Percentiles rank a stretch among this genome's conserved stretches.
These are phyloP conservation scores for Priceomyces fermenticarens DNA, from an alignment of 805 yeast species.

Conservation along the genomic window DNA sequence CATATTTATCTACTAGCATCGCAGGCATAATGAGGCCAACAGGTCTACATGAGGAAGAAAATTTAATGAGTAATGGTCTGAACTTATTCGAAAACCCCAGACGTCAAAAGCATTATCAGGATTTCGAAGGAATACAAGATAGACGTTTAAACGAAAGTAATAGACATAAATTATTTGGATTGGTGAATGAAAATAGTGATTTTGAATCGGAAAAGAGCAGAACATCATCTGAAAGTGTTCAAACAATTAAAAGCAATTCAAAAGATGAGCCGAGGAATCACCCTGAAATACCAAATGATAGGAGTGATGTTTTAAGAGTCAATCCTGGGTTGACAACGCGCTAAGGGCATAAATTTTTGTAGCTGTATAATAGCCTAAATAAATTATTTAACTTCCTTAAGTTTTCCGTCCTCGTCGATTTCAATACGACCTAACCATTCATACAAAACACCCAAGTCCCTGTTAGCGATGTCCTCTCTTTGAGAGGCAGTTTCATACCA, in stretches of 20 bases:
- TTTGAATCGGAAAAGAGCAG: constrained; percentile 1
- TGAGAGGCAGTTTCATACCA: constrained; percentile 46
- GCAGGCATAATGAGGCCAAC: constrained; percentile 24
- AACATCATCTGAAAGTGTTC: constrained; percentile 9
- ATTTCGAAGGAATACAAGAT: neutral
- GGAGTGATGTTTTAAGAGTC: constrained; percentile 10
- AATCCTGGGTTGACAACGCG: constrained; percentile 15
- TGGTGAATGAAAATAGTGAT: constrained; percentile 4
- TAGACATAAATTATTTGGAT: constrained; percentile 17
- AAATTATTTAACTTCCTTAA: constrained; percentile 3
- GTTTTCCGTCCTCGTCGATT: constrained; percentile 2
- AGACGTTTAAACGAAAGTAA: constrained; percentile 1
- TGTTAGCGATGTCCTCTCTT: constrained; percentile 34
- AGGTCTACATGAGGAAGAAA: constrained; percentile 20
- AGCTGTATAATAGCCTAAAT: neutral
- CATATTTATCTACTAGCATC: constrained; percentile 14
- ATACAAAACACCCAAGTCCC: constrained; percentile 41
- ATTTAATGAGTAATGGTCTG: constrained; percentile 15
- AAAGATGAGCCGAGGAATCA: constrained; percentile 1
- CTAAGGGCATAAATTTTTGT: constrained; percentile 1
- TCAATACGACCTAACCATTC: constrained; percentile 42
- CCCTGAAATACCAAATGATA: neutral
- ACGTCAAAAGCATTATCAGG: constrained; percentile 25
- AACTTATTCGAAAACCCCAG: constrained; percentile 24
- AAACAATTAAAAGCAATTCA: constrained; percentile 8